Evolutionary conservation across 257 asterid species (phyloP).

Genomic region (Nicotiana noctiflora): DNA sequence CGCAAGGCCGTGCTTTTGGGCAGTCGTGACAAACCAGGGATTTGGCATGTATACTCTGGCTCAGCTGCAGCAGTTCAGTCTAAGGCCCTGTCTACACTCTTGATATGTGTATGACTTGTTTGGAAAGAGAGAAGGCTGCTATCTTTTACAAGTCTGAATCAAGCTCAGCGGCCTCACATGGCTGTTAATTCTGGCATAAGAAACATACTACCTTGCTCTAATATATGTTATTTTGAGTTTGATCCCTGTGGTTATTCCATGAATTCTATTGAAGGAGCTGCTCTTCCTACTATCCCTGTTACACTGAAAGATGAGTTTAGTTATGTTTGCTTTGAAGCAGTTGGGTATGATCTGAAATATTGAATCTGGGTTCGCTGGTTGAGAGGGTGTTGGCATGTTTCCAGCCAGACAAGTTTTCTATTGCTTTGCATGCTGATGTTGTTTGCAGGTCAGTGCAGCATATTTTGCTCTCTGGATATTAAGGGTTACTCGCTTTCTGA

Average conservation of each 20-base stretch:
- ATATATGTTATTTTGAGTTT: conserved; percentile 58
- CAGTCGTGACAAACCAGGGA: too few species aligned
- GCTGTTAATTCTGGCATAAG: too few species aligned
- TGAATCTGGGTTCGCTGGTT: conserved; percentile 35
- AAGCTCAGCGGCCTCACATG: too few species aligned
- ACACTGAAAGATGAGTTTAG: conserved; percentile 80
- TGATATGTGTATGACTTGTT: too few species aligned
- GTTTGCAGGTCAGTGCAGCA: conserved; percentile 26
- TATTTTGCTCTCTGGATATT: conserved; percentile 22
- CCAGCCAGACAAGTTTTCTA: conserved; percentile 42
- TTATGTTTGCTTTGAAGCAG: conserved; percentile 68
- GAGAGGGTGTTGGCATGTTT: conserved; percentile 63
- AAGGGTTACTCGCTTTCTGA: conserved; percentile 36
- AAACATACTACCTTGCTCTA: conserved; percentile 11
- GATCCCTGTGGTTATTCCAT: conserved; percentile 80
- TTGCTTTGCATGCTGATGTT: conserved; percentile 39
- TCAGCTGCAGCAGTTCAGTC: too few species aligned
- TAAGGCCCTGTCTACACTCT: too few species aligned
- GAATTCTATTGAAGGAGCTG: conserved; percentile 64
- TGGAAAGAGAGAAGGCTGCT: too few species aligned
- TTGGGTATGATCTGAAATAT: conserved; percentile 49
- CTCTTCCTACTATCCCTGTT: conserved; percentile 61
- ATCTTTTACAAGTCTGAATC: too few species aligned
- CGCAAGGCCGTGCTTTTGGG: too few species aligned
- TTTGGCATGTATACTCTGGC: too few species aligned